phyloP scores from a whole-genome alignment of 352 stramenopile species.

The Globisporangium apiculatum region DNA sequence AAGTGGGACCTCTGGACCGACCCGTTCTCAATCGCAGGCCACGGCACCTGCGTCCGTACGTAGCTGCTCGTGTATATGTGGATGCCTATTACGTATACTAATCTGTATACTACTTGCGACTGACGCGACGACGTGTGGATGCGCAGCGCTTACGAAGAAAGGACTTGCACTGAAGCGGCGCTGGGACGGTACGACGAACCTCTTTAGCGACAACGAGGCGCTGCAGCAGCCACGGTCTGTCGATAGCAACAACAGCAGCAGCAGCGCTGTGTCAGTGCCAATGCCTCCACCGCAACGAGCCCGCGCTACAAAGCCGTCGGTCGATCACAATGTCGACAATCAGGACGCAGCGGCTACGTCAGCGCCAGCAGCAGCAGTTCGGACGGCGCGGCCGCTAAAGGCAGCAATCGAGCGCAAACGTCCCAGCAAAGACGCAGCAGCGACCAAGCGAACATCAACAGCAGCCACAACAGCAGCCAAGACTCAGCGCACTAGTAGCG shows the following conservation, averaged over 20 bases:
- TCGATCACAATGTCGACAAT: no score
- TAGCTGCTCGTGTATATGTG: conserved; percentile 1
- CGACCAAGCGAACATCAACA: not conserved
- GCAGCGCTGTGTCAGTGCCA: not conserved
- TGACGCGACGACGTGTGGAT: not conserved
- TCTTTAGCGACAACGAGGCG: conserved; percentile 5
- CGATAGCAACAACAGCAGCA: conserved; percentile 1
- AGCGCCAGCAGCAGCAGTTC: no score
- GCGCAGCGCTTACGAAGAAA: conserved; percentile 13
- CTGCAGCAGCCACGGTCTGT: not conserved
- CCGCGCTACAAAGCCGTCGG: no score
- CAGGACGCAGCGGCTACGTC: no score
- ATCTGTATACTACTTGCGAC: not conserved
- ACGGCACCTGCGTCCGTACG: conserved; percentile 48
- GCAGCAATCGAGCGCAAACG: no score
- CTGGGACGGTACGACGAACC: conserved; percentile 13
- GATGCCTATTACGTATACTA: no score
- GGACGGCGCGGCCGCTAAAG: conserved; percentile 5
- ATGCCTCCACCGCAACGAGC: not conserved
- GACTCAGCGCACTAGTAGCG: not conserved
- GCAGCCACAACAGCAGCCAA: not conserved
- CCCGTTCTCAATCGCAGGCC: conserved; percentile 46
- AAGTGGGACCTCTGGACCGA: conserved; percentile 74
- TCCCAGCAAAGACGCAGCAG: no score
- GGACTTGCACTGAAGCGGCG: conserved; percentile 4